A percentile compares a stretch with the other conserved stretches of the same genome.
phyloP scores from a whole-genome alignment of 768 basidiomycete genomes.

The Tubosaeta sp. region DNA sequence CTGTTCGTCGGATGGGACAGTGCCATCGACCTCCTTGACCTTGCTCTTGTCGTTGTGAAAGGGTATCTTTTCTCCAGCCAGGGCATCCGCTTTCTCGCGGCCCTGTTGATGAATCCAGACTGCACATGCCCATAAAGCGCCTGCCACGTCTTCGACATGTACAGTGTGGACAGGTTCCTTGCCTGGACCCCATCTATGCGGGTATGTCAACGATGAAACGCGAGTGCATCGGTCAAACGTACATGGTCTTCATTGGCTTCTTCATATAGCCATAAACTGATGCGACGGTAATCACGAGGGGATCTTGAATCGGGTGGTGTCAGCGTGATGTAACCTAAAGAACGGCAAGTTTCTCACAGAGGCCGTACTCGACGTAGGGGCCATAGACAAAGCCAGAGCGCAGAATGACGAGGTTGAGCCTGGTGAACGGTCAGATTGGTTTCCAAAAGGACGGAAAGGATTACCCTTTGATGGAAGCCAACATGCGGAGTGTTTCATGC shows the following conservation, averaged over 20 bases:
- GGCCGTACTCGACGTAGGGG: slow-evolving; percentile 71
- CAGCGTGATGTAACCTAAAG: slow-evolving; percentile 8
- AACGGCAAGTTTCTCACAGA: slow-evolving; percentile 40
- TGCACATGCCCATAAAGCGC: slow-evolving; percentile 70
- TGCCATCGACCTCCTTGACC: slow-evolving; percentile 57
- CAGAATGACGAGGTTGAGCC: slow-evolving; percentile 77
- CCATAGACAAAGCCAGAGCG: slow-evolving; percentile 76
- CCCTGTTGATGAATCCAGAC: slow-evolving; percentile 68
- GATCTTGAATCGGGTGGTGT: slow-evolving; percentile 40
- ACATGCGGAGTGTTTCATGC: slow-evolving; percentile 76
- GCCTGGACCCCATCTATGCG: slow-evolving; percentile 70
- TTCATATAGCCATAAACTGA: slow-evolving; percentile 79
- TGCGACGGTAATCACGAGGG: slow-evolving; percentile 67
- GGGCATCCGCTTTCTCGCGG: slow-evolving; percentile 55
- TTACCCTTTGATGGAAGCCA: slow-evolving; percentile 72
- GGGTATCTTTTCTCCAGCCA: slow-evolving; percentile 41
- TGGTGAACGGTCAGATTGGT: slow-evolving; percentile 26
- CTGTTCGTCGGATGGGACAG: slow-evolving; percentile 51
- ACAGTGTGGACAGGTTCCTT: slow-evolving; percentile 71
- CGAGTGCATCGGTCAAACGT: slow-evolving; percentile 22
- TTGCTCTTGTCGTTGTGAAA: slow-evolving; percentile 63
- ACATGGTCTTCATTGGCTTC: slow-evolving; percentile 85
- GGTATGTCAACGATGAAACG: slow-evolving; percentile 5
- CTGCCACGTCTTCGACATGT: slow-evolving; percentile 77
- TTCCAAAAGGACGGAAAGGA: slow-evolving; percentile 3